Evolutionary conservation across 2,329 filamentous ascomycete species (phyloP), one percentile per base, ranked within the genome.

Genomic region (Alternaria triticina): DNA sequence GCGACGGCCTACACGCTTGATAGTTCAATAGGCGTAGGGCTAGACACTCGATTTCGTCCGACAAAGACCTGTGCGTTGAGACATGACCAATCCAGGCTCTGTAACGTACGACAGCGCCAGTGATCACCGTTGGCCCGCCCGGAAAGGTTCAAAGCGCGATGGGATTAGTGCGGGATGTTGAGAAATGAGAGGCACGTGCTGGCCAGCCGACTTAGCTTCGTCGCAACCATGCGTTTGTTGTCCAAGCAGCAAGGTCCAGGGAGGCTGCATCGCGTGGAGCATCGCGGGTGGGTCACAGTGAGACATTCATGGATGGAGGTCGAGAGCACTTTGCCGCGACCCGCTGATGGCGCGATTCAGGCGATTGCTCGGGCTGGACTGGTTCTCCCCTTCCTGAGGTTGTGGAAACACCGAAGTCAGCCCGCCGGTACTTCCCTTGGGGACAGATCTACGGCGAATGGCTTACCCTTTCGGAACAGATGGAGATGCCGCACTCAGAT

Each of bases 61-160:
- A 59, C 54, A 56, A 67, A 67, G 59, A 66, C 43, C 64, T 60
- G 62, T 68, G 67, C 66, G 59, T 58, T 73, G 70, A 71, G 67
- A 74, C 74, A 69, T 74, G 67, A 49, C 73, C 73, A 74, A 74
- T 73, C 58, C 62, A 36, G 43, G 51, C 25, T 28, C 54, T 54
- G 44, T 56, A 46, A 45, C 33, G 50, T 40, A 55, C 55, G 40
- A 54, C 40, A 33, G 22, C 20, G 40, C 59, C 40, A 71, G 36
- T 62, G 62, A 63, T 65, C 27, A 57, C 46, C 63, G 57, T 59
- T 60, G 54, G 25, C 46, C 57, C 47, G 60, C 59, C 17, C 50
- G 57, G 46, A 23, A 40, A 59, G 47, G 51, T 25, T 36, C 23
- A 49, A 60, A 51, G 54, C 45, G 54, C 33, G 43, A 54, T 40